These are phyloP conservation scores for Globisporangium ultimum DNA, from an alignment of 352 stramenopile genomes.

Conservation along the genomic window DNA sequence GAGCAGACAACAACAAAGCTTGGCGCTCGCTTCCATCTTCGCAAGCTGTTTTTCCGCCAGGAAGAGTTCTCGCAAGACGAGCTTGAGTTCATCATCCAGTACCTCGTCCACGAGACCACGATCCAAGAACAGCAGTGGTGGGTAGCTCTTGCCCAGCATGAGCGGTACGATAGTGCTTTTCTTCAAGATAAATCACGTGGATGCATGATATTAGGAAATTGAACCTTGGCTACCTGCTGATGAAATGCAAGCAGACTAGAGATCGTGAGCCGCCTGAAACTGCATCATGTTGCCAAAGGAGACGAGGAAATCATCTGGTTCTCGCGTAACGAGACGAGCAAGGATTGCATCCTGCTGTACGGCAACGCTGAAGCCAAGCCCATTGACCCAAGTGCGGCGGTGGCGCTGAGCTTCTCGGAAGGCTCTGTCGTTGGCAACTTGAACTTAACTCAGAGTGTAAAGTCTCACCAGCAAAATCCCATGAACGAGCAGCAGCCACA, in stretches of 20 bases:
- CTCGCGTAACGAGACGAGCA: constrained; percentile 30
- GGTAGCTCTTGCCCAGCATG: constrained; percentile 24
- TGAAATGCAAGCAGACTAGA: constrained; percentile 21
- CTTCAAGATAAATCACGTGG: neutral
- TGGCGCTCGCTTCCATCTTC: constrained; percentile 37
- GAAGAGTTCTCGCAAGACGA: constrained; percentile 39
- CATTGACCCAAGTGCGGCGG: constrained; percentile 21
- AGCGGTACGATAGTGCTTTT: constrained; percentile 19
- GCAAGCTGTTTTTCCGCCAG: constrained; percentile 36
- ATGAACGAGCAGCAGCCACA: neutral
- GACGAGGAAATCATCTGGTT: constrained; percentile 38
- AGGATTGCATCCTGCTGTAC: constrained; percentile 38
- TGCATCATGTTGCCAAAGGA: constrained; percentile 30
- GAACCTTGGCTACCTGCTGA: neutral
- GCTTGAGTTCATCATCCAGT: constrained; percentile 42
- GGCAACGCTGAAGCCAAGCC: constrained; percentile 36
- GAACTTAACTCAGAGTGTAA: constrained; percentile 8
- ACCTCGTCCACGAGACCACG: constrained; percentile 37
- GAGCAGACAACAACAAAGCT: constrained; percentile 32
- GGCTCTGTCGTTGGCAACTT: constrained; percentile 40
- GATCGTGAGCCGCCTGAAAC: constrained; percentile 31
- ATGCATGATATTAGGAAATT: neutral
- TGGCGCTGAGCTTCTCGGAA: constrained; percentile 32
- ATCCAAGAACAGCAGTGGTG: constrained; percentile 38
- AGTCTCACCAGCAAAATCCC: neutral